These are phyloP conservation scores for Fusarium torulosum DNA, from an alignment of 2,329 filamentous ascomycete genomes.

Conservation along the genomic window DNA sequence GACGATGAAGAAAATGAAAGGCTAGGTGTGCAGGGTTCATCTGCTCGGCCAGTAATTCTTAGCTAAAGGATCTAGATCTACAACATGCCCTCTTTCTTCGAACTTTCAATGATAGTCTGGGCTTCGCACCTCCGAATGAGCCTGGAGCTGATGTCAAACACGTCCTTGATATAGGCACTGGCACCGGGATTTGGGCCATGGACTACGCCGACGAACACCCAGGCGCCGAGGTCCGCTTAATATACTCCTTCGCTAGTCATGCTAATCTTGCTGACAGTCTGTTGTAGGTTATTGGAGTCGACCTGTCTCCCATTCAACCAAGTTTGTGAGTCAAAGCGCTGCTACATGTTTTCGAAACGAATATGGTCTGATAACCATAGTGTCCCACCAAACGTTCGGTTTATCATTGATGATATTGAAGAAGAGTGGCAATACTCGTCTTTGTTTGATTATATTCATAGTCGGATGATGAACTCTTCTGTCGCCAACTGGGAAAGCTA, in stretches of 20 bases:
- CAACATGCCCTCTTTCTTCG: constrained; percentile 28
- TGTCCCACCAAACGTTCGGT: constrained; percentile 1
- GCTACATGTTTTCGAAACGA: rapidly evolving
- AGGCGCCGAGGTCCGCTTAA: neutral
- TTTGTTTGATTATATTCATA: constrained; percentile 2
- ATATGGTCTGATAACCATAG: neutral
- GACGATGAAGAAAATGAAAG: constrained; percentile 31
- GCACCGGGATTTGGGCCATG: constrained; percentile 25
- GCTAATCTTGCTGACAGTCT: rapidly evolving
- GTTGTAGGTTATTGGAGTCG: constrained; percentile 8
- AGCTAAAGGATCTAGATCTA: constrained; percentile 1
- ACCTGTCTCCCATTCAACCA: constrained; percentile 15
- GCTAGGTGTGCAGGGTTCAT: neutral
- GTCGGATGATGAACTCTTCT: constrained; percentile 1
- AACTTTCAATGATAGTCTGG: constrained; percentile 21
- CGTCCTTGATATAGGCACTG: constrained; percentile 26
- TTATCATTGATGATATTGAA: constrained; percentile 1
- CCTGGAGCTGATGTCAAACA: constrained; percentile 4
- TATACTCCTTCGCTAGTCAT: rapidly evolving
- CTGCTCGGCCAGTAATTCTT: rapidly evolving
- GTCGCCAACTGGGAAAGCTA: constrained; percentile 19
- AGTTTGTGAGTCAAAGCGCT: neutral
- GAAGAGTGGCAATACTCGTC: constrained; percentile 2
- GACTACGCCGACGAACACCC: constrained; percentile 33
- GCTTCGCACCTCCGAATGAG: constrained; percentile 1